Evolutionary conservation across 306 rosid genomes (phyloP), one percentile per base, ranked within the genome.

Genomic region (Abrus pulchellus): DNA sequence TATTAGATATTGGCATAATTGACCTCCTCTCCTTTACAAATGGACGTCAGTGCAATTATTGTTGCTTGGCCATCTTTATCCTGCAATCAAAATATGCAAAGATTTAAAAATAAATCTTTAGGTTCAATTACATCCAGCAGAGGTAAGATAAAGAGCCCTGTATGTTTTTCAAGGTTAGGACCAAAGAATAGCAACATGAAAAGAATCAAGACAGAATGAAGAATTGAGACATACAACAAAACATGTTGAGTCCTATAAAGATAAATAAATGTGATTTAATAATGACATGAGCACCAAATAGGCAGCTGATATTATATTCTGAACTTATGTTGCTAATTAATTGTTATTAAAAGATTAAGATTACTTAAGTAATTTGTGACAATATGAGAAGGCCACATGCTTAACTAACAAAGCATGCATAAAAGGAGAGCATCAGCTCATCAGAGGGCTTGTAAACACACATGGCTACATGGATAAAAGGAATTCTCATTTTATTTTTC

Each of bases 61-160:
- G 93, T 93, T 64, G 98, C 98, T 86, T 93, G 97, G 80, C 98
- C 99, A 81, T 93, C 99, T 85, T 85, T 83, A 78, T 95, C 99
- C 98, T 95, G 94, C 78, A 84, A 11, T 66, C 48, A 75, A 20
- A 72, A 61, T 53, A 77, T 49, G 82, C 9, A 36, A 29, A 49
- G 45, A 20, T 71, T 57, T 27, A 75, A 66, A 29, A n/a, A 80
- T 44, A 56, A 59, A 69, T 60, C 7, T 49, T 49, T 6, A 76
- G 54, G 36, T 69, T 61, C 13, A 41, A 14, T 69, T 43, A 43
- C 78, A 69, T 62, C 20, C 61, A 65, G 45, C 48, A 61, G 68
- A 76, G 9, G 13, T 69, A 14, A 30, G 20, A n/a, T 9, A 40
- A 20, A 33, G 43, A 55, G 6, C 44, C 2, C 9, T 33, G 68